These are phyloP conservation scores for Pholiota molesta DNA, from an alignment of 768 basidiomycete species.

Conservation along the genomic window DNA sequence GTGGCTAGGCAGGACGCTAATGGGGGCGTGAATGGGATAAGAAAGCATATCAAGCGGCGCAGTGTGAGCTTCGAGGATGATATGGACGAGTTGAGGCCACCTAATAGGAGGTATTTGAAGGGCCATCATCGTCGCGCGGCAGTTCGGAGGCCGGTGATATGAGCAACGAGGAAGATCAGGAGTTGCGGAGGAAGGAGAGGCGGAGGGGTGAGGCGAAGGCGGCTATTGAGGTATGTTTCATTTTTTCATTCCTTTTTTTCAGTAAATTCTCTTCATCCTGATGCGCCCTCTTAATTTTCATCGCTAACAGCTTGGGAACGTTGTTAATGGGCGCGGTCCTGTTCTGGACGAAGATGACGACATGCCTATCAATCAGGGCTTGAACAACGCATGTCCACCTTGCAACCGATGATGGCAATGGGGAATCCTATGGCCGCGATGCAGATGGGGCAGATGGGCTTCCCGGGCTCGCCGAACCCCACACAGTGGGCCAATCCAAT, in stretches of 20 bases:
- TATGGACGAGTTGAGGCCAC: constrained; percentile 21
- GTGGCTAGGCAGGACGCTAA: constrained; percentile 22
- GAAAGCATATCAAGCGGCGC: constrained; percentile 43
- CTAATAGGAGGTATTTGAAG: constrained; percentile 22
- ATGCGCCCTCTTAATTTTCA: constrained; percentile 11
- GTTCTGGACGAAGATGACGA: constrained; percentile 58
- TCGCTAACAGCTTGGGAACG: constrained; percentile 73
- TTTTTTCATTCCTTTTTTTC: constrained; percentile 8
- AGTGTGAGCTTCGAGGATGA: constrained; percentile 76
- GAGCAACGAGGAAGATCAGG: constrained; percentile 48
- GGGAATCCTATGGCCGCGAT: constrained; percentile 34
- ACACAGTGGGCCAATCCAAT: constrained; percentile 16
- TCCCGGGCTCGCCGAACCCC: constrained; percentile 20
- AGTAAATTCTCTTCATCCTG: neutral
- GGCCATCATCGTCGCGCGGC: constrained; percentile 31
- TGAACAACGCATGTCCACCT: constrained; percentile 42
- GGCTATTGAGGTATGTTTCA: constrained; percentile 75
- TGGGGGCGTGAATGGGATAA: constrained; percentile 22
- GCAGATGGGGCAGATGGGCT: constrained; percentile 38
- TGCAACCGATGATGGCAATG: constrained; percentile 51
- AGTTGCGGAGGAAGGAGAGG: constrained; percentile 69
- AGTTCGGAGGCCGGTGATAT: constrained; percentile 24
- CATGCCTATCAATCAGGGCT: constrained; percentile 46
- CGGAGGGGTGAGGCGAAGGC: constrained; percentile 83
- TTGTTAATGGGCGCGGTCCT: constrained; percentile 78